Conservation (phyloP, 305 asterid species). For the Plantago lanceolata region DNA sequence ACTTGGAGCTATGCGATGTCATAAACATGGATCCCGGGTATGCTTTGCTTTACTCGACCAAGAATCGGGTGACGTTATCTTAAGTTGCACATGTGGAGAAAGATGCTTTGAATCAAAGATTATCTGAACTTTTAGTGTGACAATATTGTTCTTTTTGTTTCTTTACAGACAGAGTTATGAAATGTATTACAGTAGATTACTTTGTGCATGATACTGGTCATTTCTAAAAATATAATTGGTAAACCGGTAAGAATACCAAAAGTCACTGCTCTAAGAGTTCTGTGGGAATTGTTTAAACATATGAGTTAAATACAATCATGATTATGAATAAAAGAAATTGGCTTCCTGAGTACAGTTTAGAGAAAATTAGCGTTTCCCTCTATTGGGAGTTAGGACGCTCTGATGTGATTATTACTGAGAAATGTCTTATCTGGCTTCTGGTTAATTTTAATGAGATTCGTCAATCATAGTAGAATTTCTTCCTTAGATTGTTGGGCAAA, state of each 20-base stretch:
- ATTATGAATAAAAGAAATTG: background rate
- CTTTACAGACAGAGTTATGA: too few relatives aligned
- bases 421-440: too few relatives aligned
- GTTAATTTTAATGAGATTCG: too few relatives aligned
- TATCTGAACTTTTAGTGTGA: background rate
- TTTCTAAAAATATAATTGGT: background rate
- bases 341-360: background rate
- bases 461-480: too few relatives aligned
- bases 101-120: background rate
- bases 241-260: background rate
- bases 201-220: background rate
- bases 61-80: background rate
- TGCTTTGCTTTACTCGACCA: slow-evolving; percentile 10
- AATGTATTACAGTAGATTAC: too few relatives aligned
- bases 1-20: slow-evolving; percentile 86
- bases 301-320: background rate
- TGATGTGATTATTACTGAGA: too few relatives aligned
- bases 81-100: background rate
- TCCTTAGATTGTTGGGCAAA: too few relatives aligned
- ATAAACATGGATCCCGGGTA: slow-evolving; percentile 84
- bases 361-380: background rate
- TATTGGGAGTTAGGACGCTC: background rate
- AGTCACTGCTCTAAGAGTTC: background rate
- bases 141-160: background rate
- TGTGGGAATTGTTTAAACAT: background rate